A percentile compares a stretch with the other conserved stretches of the same genome.
These are phyloP conservation scores for Gossypium mustelinum DNA, from an alignment of 345 rosid species.

Conservation along the genomic window DNA sequence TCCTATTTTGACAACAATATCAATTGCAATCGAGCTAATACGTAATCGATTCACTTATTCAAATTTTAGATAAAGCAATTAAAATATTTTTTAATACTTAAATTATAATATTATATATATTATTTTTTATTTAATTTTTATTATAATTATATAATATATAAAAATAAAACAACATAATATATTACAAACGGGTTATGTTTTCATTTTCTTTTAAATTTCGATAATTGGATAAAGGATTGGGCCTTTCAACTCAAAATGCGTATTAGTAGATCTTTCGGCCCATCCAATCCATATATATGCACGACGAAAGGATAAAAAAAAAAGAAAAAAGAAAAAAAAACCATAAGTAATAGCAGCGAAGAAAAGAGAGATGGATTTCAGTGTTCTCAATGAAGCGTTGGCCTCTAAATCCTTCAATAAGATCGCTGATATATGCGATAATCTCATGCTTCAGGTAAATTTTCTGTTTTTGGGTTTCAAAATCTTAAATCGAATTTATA, in stretches of 20 bases:
- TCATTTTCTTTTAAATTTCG: too few relatives aligned
- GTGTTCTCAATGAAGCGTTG: conserved; percentile 53
- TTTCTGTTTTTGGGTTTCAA: background rate
- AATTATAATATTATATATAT: too few relatives aligned
- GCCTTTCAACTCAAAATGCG: background rate
- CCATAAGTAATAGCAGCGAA: background rate
- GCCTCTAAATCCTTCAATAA: conserved; percentile 49
- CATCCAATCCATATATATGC: background rate
- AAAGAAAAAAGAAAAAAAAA: background rate
- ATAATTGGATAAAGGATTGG: background rate
- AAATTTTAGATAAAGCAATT: too few relatives aligned
- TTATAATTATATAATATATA: too few relatives aligned
- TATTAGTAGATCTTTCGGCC: background rate
- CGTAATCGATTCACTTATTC: too few relatives aligned
- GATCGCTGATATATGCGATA: conserved; percentile 74
- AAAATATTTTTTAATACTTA: too few relatives aligned
- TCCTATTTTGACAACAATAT: too few relatives aligned
- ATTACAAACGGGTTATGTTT: too few relatives aligned
- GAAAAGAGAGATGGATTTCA: conserved; percentile 55
- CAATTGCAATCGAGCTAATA: too few relatives aligned
- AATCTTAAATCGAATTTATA: conserved; percentile 10
- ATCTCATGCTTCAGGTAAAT: conserved; percentile 65
- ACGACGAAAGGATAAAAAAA: background rate
- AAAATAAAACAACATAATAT: too few relatives aligned
- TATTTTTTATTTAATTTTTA: too few relatives aligned